phyloP scores from a whole-genome alignment of 768 basidiomycete species.

The Pisolithus marmoratus region DNA sequence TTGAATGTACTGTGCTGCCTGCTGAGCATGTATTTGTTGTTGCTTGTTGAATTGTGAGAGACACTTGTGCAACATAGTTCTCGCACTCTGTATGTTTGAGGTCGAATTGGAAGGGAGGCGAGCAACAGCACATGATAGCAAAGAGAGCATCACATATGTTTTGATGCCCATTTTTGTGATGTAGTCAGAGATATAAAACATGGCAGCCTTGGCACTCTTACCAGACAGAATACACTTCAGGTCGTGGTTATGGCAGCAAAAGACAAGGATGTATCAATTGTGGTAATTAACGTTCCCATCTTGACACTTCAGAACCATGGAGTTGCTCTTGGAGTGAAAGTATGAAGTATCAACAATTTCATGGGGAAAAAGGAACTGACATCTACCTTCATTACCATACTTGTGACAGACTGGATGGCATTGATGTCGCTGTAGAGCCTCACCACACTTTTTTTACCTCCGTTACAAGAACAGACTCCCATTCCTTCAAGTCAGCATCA shows the following conservation, averaged over 20 bases:
- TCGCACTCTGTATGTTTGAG: too few species aligned
- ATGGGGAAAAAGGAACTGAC: conserved; percentile 32
- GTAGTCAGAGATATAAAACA: conserved; percentile 33
- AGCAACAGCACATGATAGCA: conserved; percentile 21
- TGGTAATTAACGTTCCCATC: conserved; percentile 28
- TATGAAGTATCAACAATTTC: conserved; percentile 21
- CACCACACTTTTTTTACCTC: conserved; percentile 18
- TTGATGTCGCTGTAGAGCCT: conserved; percentile 15
- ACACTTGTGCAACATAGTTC: conserved; percentile 26
- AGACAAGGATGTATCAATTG: conserved; percentile 30
- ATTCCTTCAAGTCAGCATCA: too few species aligned
- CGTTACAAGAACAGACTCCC: too few species aligned
- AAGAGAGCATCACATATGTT: conserved; percentile 17
- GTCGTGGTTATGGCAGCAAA: conserved; percentile 31
- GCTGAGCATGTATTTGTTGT: conserved; percentile 32
- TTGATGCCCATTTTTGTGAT: conserved; percentile 30
- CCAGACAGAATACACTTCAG: conserved; percentile 32
- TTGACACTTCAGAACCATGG: conserved; percentile 18
- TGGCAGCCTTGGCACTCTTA: conserved; percentile 28
- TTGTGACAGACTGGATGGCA: conserved; percentile 24
- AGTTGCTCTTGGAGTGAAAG: conserved; percentile 28
- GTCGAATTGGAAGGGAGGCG: background rate
- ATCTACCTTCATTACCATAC: conserved; percentile 23
- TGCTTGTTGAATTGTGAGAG: conserved; percentile 21
- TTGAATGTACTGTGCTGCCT: conserved; percentile 27